Percentiles rank a stretch among this genome's conserved stretches.
Evolutionary conservation across 208 protist species (phyloP).

Genomic region (Crithidia fasciculata): DNA sequence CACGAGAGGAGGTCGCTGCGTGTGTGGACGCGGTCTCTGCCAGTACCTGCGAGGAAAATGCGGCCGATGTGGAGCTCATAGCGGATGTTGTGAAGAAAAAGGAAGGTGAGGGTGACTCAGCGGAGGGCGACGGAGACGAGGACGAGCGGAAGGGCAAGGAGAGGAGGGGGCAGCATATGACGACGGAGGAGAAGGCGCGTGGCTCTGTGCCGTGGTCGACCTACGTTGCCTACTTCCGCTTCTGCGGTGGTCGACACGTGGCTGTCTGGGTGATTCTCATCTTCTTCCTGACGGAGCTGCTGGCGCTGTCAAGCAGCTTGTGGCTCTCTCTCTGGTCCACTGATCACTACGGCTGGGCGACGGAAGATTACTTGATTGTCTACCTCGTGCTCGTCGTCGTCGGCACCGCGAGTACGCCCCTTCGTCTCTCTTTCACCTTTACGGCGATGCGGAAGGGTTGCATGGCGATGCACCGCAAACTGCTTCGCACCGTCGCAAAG

Average conservation of each 20-base stretch:
- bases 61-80: no score
- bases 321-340: constrained; percentile 79
- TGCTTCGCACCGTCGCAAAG: constrained; percentile 51
- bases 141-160: background rate
- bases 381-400: constrained; percentile 45
- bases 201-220: constrained; percentile 60
- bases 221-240: constrained; percentile 62
- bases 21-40: no score
- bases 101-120: no score
- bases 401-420: constrained; percentile 33
- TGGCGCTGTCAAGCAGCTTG: constrained; percentile 37
- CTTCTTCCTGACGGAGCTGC: constrained; percentile 54
- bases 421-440: constrained; percentile 39
- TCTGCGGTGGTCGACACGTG: constrained; percentile 49
- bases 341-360: constrained; percentile 6
- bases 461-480: constrained; percentile 39
- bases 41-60: no score
- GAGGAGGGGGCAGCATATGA: constrained; percentile 31
- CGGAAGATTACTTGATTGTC: constrained; percentile 40
- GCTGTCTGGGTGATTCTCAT: constrained; percentile 34
- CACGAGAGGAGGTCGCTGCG: no score
- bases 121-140: background rate
- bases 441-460: constrained; percentile 32
- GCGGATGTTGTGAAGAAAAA: no score
- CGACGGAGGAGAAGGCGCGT: constrained; percentile 52